A percentile compares a stretch with the other conserved stretches of the same genome.
Conservation (phyloP, 169 alveolate genomes). For the Cryptosporidium andersoni region DNA sequence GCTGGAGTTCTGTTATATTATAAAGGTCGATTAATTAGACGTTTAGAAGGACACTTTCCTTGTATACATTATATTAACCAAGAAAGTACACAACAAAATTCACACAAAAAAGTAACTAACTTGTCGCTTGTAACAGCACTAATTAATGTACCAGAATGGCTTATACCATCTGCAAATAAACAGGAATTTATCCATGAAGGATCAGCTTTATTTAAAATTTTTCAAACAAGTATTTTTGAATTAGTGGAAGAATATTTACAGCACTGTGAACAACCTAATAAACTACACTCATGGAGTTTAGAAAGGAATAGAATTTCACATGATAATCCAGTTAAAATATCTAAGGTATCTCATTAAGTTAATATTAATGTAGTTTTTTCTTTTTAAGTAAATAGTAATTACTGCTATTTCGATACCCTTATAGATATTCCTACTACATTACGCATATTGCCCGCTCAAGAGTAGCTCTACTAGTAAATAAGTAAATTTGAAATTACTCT, state of each 20-base stretch:
- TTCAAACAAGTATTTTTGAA: constrained; percentile 78
- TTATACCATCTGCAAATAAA: constrained; percentile 86
- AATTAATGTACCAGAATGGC: constrained; percentile 89
- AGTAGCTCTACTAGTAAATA: too few species aligned
- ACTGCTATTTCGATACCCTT: too few species aligned
- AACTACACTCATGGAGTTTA: too few species aligned
- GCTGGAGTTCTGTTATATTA: constrained; percentile 88
- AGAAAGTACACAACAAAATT: constrained; percentile 31
- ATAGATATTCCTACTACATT: too few species aligned
- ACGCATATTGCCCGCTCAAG: too few species aligned
- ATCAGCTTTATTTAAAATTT: constrained; percentile 83
- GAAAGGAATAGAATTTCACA: too few species aligned
- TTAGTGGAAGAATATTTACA: constrained; percentile 78
- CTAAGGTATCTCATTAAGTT: too few species aligned
- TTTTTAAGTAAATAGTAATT: too few species aligned
- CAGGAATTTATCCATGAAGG: constrained; percentile 89
- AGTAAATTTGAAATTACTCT: too few species aligned
- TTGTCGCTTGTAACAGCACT: constrained; percentile 77
- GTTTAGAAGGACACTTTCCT: constrained; percentile 88
- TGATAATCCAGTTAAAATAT: too few species aligned
- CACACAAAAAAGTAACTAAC: constrained; percentile 74
- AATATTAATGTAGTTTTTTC: too few species aligned
- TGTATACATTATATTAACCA: constrained; percentile 76
- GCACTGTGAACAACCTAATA: constrained; percentile 74
- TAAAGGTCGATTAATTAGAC: constrained; percentile 83